Conservation (phyloP, 345 rosid species). For the Syzygium grande region DNA sequence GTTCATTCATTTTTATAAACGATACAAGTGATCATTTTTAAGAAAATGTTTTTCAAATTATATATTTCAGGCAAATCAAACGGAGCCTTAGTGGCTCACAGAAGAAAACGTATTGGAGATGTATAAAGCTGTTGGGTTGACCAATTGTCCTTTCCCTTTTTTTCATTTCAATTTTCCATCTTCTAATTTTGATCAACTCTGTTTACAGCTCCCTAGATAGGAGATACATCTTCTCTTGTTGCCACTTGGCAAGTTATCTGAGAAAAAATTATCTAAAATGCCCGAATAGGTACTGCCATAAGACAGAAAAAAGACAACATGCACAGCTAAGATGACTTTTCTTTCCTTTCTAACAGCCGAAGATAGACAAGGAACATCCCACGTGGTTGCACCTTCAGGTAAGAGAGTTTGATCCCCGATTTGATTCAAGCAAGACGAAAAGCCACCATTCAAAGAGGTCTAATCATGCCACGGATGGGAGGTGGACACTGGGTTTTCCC, state of each 20-base stretch:
- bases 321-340: neutral
- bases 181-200: neutral
- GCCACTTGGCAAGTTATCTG: neutral
- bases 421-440: slow-evolving; percentile 13
- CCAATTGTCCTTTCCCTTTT: neutral
- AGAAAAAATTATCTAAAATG: neutral
- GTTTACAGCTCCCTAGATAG: neutral
- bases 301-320: neutral
- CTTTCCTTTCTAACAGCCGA: slow-evolving; percentile 28
- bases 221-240: neutral
- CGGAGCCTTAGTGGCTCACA: neutral
- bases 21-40: no score
- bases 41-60: no score
- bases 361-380: slow-evolving; percentile 42
- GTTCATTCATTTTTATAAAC: no score
- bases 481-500: slow-evolving; percentile 57
- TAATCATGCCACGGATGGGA: slow-evolving; percentile 29
- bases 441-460: slow-evolving; percentile 8
- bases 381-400: slow-evolving; percentile 54
- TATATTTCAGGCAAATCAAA: no score
- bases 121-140: neutral
- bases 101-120: neutral
- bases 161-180: neutral
- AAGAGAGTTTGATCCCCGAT: slow-evolving; percentile 46
- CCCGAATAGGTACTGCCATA: neutral